Evolutionary conservation across 805 yeast species (phyloP).

Genomic region (Hanseniaspora opuntiae): DNA sequence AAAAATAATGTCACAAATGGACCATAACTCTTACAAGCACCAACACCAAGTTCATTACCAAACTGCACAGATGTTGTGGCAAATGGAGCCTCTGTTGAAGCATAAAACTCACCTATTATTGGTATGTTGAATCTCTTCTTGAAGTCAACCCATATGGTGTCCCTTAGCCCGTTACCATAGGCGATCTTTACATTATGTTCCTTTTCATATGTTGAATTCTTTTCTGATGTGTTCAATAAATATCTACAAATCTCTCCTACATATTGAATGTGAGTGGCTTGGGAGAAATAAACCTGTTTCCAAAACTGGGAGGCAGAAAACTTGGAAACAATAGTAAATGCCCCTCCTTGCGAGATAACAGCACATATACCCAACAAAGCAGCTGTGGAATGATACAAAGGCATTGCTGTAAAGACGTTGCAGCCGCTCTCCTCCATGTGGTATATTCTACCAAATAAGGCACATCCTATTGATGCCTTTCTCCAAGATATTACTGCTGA

Average conservation of each 20-base stretch:
- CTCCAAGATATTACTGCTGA: constrained; percentile 90
- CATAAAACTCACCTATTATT: constrained; percentile 80
- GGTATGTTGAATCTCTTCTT: constrained; percentile 62
- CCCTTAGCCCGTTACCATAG: constrained; percentile 80
- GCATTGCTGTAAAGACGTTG: constrained; percentile 80
- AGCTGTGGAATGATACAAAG: constrained; percentile 88
- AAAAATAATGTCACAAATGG: constrained; percentile 38
- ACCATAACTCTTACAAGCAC: constrained; percentile 79
- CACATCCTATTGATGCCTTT: constrained; percentile 59
- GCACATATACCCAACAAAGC: constrained; percentile 75
- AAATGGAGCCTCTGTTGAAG: constrained; percentile 84
- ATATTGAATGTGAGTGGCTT: constrained; percentile 75
- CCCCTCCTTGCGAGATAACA: constrained; percentile 50
- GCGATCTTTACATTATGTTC: constrained; percentile 55
- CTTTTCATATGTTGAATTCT: constrained; percentile 42
- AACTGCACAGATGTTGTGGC: constrained; percentile 70
- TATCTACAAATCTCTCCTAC: constrained; percentile 94
- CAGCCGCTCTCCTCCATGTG: constrained; percentile 37
- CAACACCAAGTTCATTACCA: constrained; percentile 61
- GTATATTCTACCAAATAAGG: constrained; percentile 56
- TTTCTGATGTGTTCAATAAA: constrained; percentile 48
- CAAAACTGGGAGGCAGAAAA: constrained; percentile 77
- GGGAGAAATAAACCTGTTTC: constrained; percentile 64
- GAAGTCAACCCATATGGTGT: constrained; percentile 76
- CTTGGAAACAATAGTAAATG: constrained; percentile 64